Conservation (phyloP, 176 grass and related monocot species). For the Secale cereale region DNA sequence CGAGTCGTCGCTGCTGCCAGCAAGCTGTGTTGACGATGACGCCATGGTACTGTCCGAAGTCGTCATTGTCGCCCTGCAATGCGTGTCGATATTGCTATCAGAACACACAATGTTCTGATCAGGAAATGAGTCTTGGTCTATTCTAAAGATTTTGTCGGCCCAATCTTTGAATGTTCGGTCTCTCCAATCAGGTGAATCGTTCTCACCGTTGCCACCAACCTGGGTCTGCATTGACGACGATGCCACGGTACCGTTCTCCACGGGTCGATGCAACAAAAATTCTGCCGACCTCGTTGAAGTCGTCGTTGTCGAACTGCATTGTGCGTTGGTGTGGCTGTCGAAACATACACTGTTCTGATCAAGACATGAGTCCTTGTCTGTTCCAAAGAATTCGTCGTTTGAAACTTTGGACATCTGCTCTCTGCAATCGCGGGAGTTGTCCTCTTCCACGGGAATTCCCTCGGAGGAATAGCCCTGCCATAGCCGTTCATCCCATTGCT, state of each 20-base stretch:
- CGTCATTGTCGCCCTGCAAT: neutral
- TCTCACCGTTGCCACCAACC: too few relatives aligned
- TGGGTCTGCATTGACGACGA: too few relatives aligned
- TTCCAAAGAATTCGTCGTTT: neutral
- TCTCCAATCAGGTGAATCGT: neutral
- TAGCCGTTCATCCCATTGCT: neutral
- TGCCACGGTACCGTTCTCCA: neutral
- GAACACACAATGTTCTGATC: neutral
- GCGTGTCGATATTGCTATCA: neutral
- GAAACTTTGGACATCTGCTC: neutral
- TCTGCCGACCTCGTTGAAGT: neutral
- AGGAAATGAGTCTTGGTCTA: neutral
- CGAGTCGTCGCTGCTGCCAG: neutral
- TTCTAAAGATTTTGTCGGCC: neutral
- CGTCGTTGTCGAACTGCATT: neutral
- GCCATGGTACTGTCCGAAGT: too few relatives aligned
- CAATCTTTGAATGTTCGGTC: neutral
- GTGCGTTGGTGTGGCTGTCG: neutral
- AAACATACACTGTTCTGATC: neutral
- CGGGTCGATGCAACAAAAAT: neutral
- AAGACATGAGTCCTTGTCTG: neutral
- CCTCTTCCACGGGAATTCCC: neutral
- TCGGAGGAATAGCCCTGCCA: neutral
- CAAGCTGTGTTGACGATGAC: neutral
- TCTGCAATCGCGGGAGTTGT: neutral